These are phyloP conservation scores for Barnettozyma botsteinii DNA, from an alignment of 805 yeast genomes.

Conservation along the genomic window DNA sequence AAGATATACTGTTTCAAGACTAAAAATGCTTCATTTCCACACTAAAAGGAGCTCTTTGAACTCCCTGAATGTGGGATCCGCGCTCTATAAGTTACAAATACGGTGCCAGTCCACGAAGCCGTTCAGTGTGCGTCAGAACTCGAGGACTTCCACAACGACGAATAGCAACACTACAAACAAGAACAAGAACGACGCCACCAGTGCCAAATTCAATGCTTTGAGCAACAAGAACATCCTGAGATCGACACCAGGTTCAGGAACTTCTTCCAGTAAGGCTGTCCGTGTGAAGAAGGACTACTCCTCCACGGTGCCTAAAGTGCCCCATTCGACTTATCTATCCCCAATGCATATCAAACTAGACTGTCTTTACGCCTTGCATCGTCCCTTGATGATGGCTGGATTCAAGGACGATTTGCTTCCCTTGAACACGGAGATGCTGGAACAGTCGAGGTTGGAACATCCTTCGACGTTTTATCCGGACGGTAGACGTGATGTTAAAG, in stretches of 20 bases:
- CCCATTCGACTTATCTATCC: conserved; percentile 14
- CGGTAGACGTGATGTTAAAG: neutral
- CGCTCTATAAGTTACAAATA: too few relatives aligned
- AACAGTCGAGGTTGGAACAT: neutral
- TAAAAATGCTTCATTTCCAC: neutral
- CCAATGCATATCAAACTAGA: conserved; percentile 18
- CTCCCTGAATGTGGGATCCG: too few relatives aligned
- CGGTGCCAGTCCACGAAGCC: conserved; percentile 13
- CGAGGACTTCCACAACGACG: too few relatives aligned
- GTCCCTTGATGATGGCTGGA: conserved; percentile 21
- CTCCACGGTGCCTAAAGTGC: conserved; percentile 9
- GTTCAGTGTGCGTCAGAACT: neutral
- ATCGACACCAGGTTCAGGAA: too few relatives aligned
- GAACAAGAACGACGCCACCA: neutral
- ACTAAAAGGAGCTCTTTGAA: neutral
- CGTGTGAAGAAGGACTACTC: neutral
- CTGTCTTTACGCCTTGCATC: conserved; percentile 18
- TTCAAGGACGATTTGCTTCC: conserved; percentile 28
- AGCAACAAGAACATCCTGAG: conserved; percentile 21
- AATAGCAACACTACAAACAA: neutral
- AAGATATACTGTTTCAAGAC: neutral
- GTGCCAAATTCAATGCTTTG: conserved; percentile 21
- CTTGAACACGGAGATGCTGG: neutral
- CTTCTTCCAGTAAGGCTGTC: too few relatives aligned
- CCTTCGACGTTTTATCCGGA: neutral